phyloP scores from a whole-genome alignment of 257 asterid genomes.

The Sherardia arvensis region DNA sequence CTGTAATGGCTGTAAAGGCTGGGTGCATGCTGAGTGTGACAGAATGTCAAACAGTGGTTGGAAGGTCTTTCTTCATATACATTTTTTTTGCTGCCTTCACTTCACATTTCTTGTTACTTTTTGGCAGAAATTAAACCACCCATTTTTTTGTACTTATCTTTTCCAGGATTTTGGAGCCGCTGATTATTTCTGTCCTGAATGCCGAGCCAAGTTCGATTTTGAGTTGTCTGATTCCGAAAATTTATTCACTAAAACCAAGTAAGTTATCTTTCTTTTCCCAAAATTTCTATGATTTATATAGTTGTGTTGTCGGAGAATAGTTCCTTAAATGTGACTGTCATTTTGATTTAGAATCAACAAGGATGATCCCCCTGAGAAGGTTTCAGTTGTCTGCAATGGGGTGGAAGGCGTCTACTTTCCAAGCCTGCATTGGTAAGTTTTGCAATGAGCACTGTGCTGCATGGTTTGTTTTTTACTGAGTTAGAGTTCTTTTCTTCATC shows the following conservation, averaged over 20 bases:
- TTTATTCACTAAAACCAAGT: constrained; percentile 49
- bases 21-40: constrained; percentile 98
- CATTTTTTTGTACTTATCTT: too few species aligned
- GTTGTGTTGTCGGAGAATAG: constrained; percentile 3
- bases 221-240: constrained; percentile 93
- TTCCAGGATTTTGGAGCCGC: constrained; percentile 61
- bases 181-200: constrained; percentile 92
- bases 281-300: constrained; percentile 4
- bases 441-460: not conserved
- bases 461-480: not conserved
- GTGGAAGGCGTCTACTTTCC: constrained; percentile 92
- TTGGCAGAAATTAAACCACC: not conserved
- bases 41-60: constrained; percentile 42
- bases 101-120: not conserved
- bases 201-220: constrained; percentile 90
- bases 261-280: constrained; percentile 21
- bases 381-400: constrained; percentile 73
- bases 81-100: constrained; percentile 11
- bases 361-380: constrained; percentile 69
- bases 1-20: constrained; percentile 92
- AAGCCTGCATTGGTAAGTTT: constrained; percentile 84
- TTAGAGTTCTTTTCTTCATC: not conserved
- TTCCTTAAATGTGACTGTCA: constrained; percentile 14
- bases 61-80: constrained; percentile 40
- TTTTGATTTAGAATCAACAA: constrained; percentile 55